These are phyloP conservation scores for Thecaphora frezii DNA, from an alignment of 1,284 basidiomycete genomes.

Conservation along the genomic window DNA sequence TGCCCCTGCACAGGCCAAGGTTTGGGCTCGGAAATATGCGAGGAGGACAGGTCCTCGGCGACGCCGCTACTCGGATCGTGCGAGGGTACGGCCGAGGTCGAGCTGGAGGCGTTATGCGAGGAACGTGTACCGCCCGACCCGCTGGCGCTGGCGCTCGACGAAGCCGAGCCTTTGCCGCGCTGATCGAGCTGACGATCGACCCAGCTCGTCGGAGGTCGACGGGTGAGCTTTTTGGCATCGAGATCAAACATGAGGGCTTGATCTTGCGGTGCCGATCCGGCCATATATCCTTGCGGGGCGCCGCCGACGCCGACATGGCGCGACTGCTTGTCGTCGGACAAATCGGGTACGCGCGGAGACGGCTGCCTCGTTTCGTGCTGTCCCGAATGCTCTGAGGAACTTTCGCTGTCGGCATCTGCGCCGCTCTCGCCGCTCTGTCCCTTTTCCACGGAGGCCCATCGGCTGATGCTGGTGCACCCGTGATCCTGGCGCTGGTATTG, in stretches of 20 bases:
- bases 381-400: slow-evolving; percentile 19
- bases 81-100: slow-evolving; percentile 17
- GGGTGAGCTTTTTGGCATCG: slow-evolving; percentile 2
- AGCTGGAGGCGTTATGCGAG: slow-evolving; percentile 22
- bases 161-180: slow-evolving; percentile 22
- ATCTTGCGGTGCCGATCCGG: background rate
- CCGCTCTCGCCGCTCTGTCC: slow-evolving; percentile 31
- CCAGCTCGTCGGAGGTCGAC: slow-evolving; percentile 16
- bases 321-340: background rate
- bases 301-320: background rate
- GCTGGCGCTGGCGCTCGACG: slow-evolving; percentile 16
- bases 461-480: no score
- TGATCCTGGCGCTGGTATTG: no score
- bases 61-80: slow-evolving; percentile 13
- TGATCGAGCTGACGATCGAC: slow-evolving; percentile 27
- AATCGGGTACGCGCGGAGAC: background rate
- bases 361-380: slow-evolving; percentile 6
- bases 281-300: background rate
- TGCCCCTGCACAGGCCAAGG: no score
- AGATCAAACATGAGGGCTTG: slow-evolving; percentile 2
- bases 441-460: slow-evolving; percentile 9
- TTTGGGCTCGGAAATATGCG: no score
- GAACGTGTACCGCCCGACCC: slow-evolving; percentile 14
- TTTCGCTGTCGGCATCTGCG: slow-evolving; percentile 35
- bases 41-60: slow-evolving; percentile 7